Base-by-base conservation (phyloP, 2,329 filamentous ascomycete species). In the Stachybotrys chlorohalonatus region DNA sequence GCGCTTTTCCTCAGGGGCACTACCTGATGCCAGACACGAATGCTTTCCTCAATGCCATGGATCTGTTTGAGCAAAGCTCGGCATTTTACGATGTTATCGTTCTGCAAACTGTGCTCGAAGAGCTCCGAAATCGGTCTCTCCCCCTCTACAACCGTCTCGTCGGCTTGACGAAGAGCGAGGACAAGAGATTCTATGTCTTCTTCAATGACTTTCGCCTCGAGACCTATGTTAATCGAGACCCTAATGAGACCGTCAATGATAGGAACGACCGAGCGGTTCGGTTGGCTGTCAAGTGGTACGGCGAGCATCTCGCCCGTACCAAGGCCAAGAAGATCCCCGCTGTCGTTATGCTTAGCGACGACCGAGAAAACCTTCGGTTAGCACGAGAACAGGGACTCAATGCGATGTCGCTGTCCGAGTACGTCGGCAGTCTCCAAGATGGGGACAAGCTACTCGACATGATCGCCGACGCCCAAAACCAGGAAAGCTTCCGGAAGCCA, bases 201-300 rank as follows among this genome's bases (percentile, higher is more conserved):
- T 97, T 97, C 82, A 99, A 99, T 70, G 94, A 99, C 64, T 99
- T 99, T 67, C 83, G 93, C 52, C 77, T 92, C 46, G 95, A 99
- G 70, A 99, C 94, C 0, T 89, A 96, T 66, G 83, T 96, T 51
- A 74, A 81, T 31, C 81, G 94, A 58, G 81, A 85, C 17, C 71
- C 79, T 6, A 86, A 89, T 45, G 94, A 99, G 75, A 87, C 83
- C 3, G 94, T 99, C 72, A 99, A 99, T 68, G 94, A 99, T 69
- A 83, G 94, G 54, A 99, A 99, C 66, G 95, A 99, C 69, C 85
- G 92, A 58, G 91, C 94, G 49, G 90, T 99, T 32, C 82, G 94
- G 51, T 83, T 80, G 62, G 90, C 93, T 1, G 90, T 92, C 52
- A 83, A 85, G 65, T 99, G 94, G 94, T 99, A 99, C 69, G 81